Base-by-base conservation (phyloP, 2,329 filamentous ascomycete genomes). In the Thermothelomyces thermophilus region DNA sequence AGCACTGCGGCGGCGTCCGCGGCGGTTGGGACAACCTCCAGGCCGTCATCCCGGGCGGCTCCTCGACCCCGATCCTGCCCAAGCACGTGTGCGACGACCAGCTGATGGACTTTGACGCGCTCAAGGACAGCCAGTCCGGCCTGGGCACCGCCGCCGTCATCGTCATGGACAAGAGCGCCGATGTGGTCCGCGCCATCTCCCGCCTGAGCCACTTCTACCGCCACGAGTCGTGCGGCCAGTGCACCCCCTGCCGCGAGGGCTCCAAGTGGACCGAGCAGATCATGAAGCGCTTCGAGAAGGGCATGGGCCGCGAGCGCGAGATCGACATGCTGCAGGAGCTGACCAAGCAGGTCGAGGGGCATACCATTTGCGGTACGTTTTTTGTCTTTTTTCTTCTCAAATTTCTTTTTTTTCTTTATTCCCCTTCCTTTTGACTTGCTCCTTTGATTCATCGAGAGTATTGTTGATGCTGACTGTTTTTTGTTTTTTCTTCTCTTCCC, bases 301-400 rank as follows among this genome's bases (percentile, higher is more conserved):
- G 93, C 52, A 82, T 88, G 70, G 93, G 87, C 53, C 83, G 87
- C 56, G 83, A 85, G 70, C 80, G 93, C 54, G 93, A 98, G 73
- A 98, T 98, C 68, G 93, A 98, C 69, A 98, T 98, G 93, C 80
- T 98, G 60, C 93, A 96, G 75, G 93, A 98, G 76, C 75, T 98
- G 61, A 98, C 93, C 56, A 98, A 98, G 80, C 93, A 98, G 74
- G 93, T 98, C 55, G 93, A 98, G 75, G 93, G 93, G 10, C 93
- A 98, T 76, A 97, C 93, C 41, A 98, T 98, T 64, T 98, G 93
- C 72, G 93, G 83, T 86, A 80, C 66, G 82, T 75, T 30, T 41
- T 2, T 6, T 20, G 2, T 20, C 36, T 14, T 28, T 17, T 17
- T 20, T 41, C 7, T 13, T 1, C 33, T 4, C 2, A 16, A n/a